phyloP scores from a whole-genome alignment of 176 grass and related monocot genomes.

The Avena atlantica region DNA sequence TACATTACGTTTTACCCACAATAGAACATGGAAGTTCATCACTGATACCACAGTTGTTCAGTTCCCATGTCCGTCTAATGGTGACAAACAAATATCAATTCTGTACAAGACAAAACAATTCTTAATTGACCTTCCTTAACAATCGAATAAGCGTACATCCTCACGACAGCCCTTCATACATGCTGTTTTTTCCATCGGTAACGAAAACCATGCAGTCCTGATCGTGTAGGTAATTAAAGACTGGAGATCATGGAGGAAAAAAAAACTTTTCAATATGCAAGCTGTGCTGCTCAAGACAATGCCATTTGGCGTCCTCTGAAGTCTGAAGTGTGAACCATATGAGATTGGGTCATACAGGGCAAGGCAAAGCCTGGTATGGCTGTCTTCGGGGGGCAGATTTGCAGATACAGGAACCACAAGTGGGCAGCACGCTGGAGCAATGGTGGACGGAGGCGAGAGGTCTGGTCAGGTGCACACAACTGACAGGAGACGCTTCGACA shows the following conservation, averaged over 20 bases:
- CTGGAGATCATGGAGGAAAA: neutral
- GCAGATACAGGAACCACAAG: no score
- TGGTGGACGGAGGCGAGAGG: no score
- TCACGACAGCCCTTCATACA: slow-evolving; percentile 21
- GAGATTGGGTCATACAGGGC: neutral
- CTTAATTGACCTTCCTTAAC: slow-evolving; percentile 1
- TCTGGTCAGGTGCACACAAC: no score
- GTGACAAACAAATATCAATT: neutral
- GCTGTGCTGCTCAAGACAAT: neutral
- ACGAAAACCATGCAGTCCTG: slow-evolving; percentile 21
- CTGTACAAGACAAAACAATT: neutral
- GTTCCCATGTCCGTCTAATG: neutral
- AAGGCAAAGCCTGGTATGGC: no score
- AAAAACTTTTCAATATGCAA: neutral
- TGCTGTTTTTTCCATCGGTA: slow-evolving; percentile 5
- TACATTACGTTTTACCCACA: neutral
- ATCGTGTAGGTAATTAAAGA: slow-evolving; percentile 40
- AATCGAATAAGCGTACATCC: slow-evolving; percentile 19
- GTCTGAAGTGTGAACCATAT: neutral
- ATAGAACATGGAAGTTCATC: neutral
- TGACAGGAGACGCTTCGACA: no score
- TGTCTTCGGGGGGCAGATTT: no score
- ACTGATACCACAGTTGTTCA: neutral
- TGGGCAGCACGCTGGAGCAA: no score
- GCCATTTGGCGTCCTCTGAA: slow-evolving; percentile 30